Conservation (phyloP, 2,329 filamentous ascomycete genomes). For the Alternaria brassicae region DNA sequence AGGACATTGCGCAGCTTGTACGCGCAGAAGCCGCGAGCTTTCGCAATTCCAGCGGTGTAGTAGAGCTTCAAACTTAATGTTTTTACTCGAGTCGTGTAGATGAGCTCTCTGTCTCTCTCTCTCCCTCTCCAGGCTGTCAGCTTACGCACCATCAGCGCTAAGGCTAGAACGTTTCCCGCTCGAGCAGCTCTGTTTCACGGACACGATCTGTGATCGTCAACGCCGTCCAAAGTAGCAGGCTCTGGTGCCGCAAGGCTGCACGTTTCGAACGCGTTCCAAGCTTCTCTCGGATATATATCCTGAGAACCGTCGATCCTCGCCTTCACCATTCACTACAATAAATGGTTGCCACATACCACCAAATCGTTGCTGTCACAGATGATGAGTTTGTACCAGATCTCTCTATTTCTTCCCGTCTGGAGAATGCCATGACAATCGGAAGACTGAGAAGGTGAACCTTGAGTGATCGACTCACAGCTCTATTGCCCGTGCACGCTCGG, state of each 20-base stretch:
- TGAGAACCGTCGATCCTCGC: not conserved
- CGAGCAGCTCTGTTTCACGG: constrained; percentile 9
- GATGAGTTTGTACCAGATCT: not conserved
- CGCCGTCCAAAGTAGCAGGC: constrained; percentile 1
- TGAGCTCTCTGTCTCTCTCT: too few species aligned
- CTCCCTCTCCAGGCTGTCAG: not conserved
- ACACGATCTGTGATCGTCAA: not conserved
- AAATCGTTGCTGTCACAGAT: not conserved
- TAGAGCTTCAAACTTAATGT: not conserved
- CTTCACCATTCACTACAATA: not conserved
- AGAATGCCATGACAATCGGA: not conserved
- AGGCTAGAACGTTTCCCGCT: not conserved
- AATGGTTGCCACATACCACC: not conserved
- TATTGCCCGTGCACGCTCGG: not conserved
- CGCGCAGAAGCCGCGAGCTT: not conserved
- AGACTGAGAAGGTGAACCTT: not conserved
- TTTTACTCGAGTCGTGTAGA: not conserved
- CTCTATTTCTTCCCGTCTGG: not conserved
- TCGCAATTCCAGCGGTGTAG: not conserved
- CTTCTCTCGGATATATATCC: not conserved
- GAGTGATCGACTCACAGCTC: not conserved
- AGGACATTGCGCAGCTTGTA: not conserved
- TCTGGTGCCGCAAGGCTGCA: constrained; percentile 5
- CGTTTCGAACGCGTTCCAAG: constrained; percentile 12
- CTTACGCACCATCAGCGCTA: not conserved